Evolutionary conservation across 257 asterid genomes (phyloP).

Genomic region (Solanum tacnaense): DNA sequence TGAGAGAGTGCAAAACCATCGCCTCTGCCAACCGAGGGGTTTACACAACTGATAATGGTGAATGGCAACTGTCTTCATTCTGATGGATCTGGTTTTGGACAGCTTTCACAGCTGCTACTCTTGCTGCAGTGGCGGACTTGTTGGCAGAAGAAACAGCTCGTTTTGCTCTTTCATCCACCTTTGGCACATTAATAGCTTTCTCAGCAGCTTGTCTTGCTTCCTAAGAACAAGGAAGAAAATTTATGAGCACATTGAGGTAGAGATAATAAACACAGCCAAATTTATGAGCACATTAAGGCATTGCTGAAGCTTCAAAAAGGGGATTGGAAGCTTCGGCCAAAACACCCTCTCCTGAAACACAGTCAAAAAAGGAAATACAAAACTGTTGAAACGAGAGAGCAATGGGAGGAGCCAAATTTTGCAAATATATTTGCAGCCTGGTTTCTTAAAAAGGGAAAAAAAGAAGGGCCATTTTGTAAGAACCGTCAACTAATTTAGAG

Average conservation of each 20-base stretch:
- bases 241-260: background rate
- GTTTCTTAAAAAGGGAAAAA: background rate
- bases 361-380: background rate
- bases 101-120: constrained; percentile 47
- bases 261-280: background rate
- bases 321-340: background rate
- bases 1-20: background rate
- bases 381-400: background rate
- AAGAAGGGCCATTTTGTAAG: background rate
- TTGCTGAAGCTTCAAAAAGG: background rate
- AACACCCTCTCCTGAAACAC: background rate
- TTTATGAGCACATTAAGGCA: background rate
- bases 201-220: constrained; percentile 30
- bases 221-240: constrained; percentile 8
- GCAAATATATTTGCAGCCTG: background rate
- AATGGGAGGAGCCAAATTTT: background rate
- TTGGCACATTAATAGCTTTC: constrained; percentile 19
- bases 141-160: constrained; percentile 34
- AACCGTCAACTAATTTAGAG: background rate
- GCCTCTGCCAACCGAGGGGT: background rate
- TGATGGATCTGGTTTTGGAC: constrained; percentile 33
- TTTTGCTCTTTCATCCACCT: constrained; percentile 30
- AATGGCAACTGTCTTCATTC: background rate
- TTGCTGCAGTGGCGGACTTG: constrained; percentile 39
- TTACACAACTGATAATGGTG: constrained; percentile 5